Evolutionary conservation across 2,329 filamentous ascomycete genomes (phyloP).

Genomic region (Graphium sp.): DNA sequence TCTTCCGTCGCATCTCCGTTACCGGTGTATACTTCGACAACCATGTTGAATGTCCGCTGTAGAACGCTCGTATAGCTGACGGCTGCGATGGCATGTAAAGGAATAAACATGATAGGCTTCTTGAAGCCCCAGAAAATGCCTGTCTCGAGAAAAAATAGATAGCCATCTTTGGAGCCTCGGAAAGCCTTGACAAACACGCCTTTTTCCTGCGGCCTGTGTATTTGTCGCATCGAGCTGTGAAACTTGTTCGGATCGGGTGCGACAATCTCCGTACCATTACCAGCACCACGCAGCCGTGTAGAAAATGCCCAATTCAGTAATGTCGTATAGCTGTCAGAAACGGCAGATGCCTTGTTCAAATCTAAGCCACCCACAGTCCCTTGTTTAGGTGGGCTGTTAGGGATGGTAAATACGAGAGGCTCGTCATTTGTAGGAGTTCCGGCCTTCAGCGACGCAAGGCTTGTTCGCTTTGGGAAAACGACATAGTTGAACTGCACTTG

Average conservation of each 20-base stretch:
- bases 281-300: slow-evolving; percentile 29
- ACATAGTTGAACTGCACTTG: slow-evolving; percentile 51
- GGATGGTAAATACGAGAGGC: slow-evolving; percentile 47
- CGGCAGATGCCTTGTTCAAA: slow-evolving; percentile 27
- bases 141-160: slow-evolving; percentile 47
- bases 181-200: slow-evolving; percentile 51
- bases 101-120: slow-evolving; percentile 49
- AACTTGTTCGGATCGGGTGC: slow-evolving; percentile 38
- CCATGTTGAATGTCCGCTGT: slow-evolving; percentile 53
- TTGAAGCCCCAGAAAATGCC: slow-evolving; percentile 57
- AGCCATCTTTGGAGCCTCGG: slow-evolving; percentile 52
- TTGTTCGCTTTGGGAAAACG: slow-evolving; percentile 38
- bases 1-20: slow-evolving; percentile 36
- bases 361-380: slow-evolving; percentile 35
- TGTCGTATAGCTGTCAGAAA: slow-evolving; percentile 40
- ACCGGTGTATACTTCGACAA: slow-evolving; percentile 38
- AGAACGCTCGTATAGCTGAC: slow-evolving; percentile 53
- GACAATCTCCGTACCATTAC: slow-evolving; percentile 29
- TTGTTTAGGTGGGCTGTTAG: slow-evolving; percentile 41
- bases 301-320: slow-evolving; percentile 45
- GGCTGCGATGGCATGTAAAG: slow-evolving; percentile 40
- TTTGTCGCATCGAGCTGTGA: slow-evolving; percentile 35
- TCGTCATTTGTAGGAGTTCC: slow-evolving; percentile 22
- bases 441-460: slow-evolving; percentile 26
- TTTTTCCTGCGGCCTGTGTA: slow-evolving; percentile 41